Conservation (phyloP, 805 yeast species). For the Spathaspora gorwiae region DNA sequence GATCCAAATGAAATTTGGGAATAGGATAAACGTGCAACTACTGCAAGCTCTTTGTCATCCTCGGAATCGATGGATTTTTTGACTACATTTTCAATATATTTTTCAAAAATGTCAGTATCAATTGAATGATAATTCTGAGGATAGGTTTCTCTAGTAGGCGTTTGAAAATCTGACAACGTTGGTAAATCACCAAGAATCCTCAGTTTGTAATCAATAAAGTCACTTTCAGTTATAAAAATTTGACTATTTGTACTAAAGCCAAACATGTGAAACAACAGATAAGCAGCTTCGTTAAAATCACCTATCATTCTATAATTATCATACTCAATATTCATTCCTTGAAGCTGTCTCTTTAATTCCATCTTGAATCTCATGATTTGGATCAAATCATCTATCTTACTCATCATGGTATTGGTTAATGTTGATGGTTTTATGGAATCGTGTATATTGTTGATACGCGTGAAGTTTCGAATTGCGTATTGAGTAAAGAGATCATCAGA, state of each 20-base stretch:
- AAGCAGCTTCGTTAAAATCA: not conserved
- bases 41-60: not conserved
- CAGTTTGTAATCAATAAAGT: slow-evolving; percentile 12
- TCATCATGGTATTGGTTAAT: not conserved
- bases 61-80: not conserved
- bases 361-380: slow-evolving; percentile 1
- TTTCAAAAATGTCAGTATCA: slow-evolving; percentile 2
- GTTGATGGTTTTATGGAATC: not conserved
- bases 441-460: not conserved
- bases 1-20: not conserved
- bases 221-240: slow-evolving; percentile 9
- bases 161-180: not conserved
- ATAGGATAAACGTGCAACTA: not conserved
- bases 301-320: slow-evolving; percentile 7
- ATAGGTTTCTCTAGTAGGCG: not conserved
- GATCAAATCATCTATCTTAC: not conserved
- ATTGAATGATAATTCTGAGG: not conserved
- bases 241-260: slow-evolving; percentile 1
- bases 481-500: not conserved
- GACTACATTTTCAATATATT: slow-evolving; percentile 1
- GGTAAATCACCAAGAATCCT: not conserved
- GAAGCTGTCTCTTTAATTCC: slow-evolving; percentile 2
- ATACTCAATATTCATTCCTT: not conserved
- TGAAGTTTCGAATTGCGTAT: not conserved
- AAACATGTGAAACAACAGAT: slow-evolving; percentile 1